Percentiles rank a stretch among this genome's conserved stretches.
Conservation (phyloP, 148 eudicot species). For the Gaultheria prostrata region DNA sequence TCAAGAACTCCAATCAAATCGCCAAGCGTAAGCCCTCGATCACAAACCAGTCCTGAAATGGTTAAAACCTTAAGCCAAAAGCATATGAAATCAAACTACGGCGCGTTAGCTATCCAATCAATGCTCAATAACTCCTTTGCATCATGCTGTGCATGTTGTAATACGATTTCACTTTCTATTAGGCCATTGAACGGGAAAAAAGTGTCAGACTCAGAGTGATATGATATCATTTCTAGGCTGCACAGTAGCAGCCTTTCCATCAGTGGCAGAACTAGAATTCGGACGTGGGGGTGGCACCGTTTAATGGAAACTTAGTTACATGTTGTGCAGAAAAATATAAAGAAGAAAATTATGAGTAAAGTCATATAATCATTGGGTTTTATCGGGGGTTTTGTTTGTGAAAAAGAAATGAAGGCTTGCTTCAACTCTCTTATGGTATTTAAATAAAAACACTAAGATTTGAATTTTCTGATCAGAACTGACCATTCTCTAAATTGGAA, state of each 20-base stretch:
- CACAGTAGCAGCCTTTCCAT: background rate
- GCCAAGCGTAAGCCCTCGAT: slow-evolving; percentile 86
- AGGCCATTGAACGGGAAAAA: background rate
- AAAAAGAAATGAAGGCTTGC: too few species aligned
- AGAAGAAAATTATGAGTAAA: too few species aligned
- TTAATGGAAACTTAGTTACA: too few species aligned
- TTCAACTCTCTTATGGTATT: too few species aligned
- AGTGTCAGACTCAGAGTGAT: background rate
- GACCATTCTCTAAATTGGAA: too few species aligned
- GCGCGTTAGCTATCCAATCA: background rate
- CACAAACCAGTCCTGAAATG: slow-evolving; percentile 79
- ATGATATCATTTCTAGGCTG: background rate
- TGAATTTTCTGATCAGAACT: too few species aligned
- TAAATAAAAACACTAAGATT: too few species aligned
- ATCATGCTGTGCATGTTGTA: slow-evolving; percentile 4
- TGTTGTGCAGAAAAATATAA: too few species aligned
- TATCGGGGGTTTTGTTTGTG: too few species aligned
- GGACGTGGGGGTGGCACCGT: too few species aligned
- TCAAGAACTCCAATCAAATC: slow-evolving; percentile 89
- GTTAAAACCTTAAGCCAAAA: background rate
- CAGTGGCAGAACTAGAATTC: too few species aligned
- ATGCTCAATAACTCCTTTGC: background rate
- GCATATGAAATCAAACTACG: background rate
- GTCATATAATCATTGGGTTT: too few species aligned
- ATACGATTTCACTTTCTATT: background rate